A percentile compares a stretch with the other conserved stretches of the same genome.
phyloP scores from a whole-genome alignment of 805 yeast species.

The Yarrowia alimentaria region DNA sequence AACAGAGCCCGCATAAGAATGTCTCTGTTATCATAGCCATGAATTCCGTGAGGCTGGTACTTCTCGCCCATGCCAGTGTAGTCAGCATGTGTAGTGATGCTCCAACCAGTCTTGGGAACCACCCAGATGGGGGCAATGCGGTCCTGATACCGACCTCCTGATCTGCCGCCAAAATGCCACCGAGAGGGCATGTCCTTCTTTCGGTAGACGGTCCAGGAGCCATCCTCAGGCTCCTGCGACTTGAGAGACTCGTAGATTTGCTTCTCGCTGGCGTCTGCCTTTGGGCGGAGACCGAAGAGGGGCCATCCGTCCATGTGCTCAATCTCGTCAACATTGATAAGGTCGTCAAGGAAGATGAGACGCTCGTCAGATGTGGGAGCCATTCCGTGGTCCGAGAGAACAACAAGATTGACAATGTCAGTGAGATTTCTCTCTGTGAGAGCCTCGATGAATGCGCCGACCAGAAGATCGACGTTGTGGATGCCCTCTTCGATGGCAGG shows the following conservation, averaged over 20 bases:
- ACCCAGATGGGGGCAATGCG: slow-evolving; percentile 85
- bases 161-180: slow-evolving; percentile 55
- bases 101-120: slow-evolving; percentile 78
- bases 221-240: slow-evolving; percentile 31
- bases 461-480: slow-evolving; percentile 61
- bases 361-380: slow-evolving; percentile 76
- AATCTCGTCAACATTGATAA: slow-evolving; percentile 53
- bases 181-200: slow-evolving; percentile 55
- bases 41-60: slow-evolving; percentile 71
- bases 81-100: slow-evolving; percentile 59
- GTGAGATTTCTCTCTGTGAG: slow-evolving; percentile 55
- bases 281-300: slow-evolving; percentile 71
- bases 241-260: slow-evolving; percentile 44
- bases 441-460: slow-evolving; percentile 51
- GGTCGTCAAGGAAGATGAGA: slow-evolving; percentile 68
- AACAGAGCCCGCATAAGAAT: slow-evolving; percentile 81
- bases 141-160: slow-evolving; percentile 45
- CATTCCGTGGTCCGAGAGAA: slow-evolving; percentile 94
- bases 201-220: slow-evolving; percentile 48
- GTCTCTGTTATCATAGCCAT: slow-evolving; percentile 79
- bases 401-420: slow-evolving; percentile 65
- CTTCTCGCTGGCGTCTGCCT: slow-evolving; percentile 41
- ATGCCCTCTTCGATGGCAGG: slow-evolving; percentile 54
- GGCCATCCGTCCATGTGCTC: slow-evolving; percentile 83
- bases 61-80: slow-evolving; percentile 48